A percentile compares a stretch with the other conserved stretches of the same genome.
phyloP scores from a whole-genome alignment of 371 early-diverging fungal species.

The Rhizopus delemar region DNA sequence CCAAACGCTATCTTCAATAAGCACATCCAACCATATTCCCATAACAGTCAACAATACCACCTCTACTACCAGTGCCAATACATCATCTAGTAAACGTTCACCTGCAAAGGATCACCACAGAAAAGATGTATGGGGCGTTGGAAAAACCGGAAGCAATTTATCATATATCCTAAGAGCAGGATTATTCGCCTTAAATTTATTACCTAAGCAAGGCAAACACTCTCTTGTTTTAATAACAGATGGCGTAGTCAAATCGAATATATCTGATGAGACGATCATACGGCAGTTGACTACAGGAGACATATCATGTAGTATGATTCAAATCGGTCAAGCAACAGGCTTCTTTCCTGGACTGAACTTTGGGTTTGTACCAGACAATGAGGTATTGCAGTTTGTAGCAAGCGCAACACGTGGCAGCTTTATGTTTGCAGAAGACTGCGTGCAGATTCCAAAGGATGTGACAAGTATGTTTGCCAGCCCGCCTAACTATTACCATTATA shows the following conservation, averaged over 20 bases:
- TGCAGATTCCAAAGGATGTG: constrained; percentile 10
- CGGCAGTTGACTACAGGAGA: constrained; percentile 51
- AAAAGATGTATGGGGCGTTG: constrained; percentile 64
- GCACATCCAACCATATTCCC: not conserved
- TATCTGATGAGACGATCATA: constrained; percentile 55
- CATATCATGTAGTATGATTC: constrained; percentile 76
- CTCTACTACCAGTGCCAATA: not conserved
- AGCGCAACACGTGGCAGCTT: constrained; percentile 79
- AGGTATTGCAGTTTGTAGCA: constrained; percentile 79
- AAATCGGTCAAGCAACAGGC: constrained; percentile 73
- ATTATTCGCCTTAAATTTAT: constrained; percentile 65
- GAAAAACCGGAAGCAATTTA: constrained; percentile 57
- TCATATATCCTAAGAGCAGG: constrained; percentile 71
- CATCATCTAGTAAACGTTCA: not conserved
- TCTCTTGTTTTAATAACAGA: constrained; percentile 81
- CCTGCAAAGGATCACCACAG: constrained; percentile 11
- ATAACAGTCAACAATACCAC: not conserved
- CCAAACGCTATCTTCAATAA: not conserved
- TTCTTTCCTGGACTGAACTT: constrained; percentile 76
- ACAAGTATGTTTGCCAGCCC: constrained; percentile 3
- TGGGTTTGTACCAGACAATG: constrained; percentile 88
- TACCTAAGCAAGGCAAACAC: constrained; percentile 68
- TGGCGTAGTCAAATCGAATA: constrained; percentile 75
- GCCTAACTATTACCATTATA: constrained; percentile 82
- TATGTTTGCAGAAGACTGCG: constrained; percentile 74